These are phyloP conservation scores for Monosporascus sp. DNA, from an alignment of 2,329 filamentous ascomycete genomes.

Conservation along the genomic window DNA sequence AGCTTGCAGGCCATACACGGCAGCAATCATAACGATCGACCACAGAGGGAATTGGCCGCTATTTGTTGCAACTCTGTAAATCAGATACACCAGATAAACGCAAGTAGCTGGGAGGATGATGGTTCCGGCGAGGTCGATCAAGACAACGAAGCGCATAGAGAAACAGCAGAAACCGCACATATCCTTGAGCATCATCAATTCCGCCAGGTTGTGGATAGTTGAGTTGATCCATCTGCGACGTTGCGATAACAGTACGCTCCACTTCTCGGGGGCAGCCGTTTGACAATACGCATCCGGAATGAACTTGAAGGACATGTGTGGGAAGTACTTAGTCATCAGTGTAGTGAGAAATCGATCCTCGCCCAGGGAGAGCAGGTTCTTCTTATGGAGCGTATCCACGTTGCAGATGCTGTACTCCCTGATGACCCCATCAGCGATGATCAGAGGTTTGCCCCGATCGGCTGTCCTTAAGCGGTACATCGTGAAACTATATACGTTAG, in stretches of 20 bases:
- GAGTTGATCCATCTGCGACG: constrained; percentile 99
- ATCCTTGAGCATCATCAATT: constrained; percentile 84
- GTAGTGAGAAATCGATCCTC: constrained; percentile 88
- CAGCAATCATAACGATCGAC: constrained; percentile 83
- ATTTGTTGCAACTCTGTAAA: constrained; percentile 68
- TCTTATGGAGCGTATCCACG: constrained; percentile 91
- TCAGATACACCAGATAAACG: constrained; percentile 79
- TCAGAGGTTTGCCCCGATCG: constrained; percentile 89
- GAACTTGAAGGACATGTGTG: constrained; percentile 93
- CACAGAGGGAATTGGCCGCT: constrained; percentile 76
- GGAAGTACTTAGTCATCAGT: constrained; percentile 97
- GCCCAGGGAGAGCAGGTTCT: constrained; percentile 73
- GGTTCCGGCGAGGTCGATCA: constrained; percentile 89
- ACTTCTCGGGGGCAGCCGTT: constrained; percentile 90
- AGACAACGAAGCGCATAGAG: constrained; percentile 94
- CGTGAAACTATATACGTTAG: constrained; percentile 65
- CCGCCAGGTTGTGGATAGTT: constrained; percentile 91
- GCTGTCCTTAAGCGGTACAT: constrained; percentile 96
- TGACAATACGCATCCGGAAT: constrained; percentile 87
- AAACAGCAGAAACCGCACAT: constrained; percentile 99
- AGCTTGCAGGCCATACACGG: constrained; percentile 91
- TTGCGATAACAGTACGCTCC: constrained; percentile 93
- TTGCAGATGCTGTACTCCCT: constrained; percentile 82
- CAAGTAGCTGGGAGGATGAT: constrained; percentile 87
- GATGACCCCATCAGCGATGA: constrained; percentile 86